phyloP scores from a whole-genome alignment of 352 stramenopile species.

The Phytophthora rubi region DNA sequence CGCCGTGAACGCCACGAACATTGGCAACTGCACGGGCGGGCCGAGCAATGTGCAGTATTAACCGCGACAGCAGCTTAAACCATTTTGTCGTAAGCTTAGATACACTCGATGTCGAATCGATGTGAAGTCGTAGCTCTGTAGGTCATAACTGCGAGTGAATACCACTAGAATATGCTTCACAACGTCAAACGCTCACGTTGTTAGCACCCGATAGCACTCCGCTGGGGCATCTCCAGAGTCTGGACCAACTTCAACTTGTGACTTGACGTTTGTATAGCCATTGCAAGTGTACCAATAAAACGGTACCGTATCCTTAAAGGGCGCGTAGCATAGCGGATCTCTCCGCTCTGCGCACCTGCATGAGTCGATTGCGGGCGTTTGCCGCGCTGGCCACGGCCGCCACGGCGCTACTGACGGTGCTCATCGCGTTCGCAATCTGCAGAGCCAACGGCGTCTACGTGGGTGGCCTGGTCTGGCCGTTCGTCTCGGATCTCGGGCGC shows the following conservation, averaged over 20 bases:
- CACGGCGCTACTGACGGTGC: constrained; percentile 38
- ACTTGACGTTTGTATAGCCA: no score
- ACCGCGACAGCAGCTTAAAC: background rate
- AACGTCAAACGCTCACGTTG: background rate
- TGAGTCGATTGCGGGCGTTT: constrained; percentile 34
- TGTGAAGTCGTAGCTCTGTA: background rate
- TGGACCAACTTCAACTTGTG: no score
- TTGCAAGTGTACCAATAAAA: background rate
- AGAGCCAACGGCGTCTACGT: constrained; percentile 50
- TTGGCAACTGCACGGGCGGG: constrained; percentile 12
- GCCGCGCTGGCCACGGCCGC: constrained; percentile 27
- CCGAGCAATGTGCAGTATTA: constrained; percentile 17
- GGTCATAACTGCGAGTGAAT: background rate
- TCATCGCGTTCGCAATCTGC: constrained; percentile 40
- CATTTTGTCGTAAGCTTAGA: background rate
- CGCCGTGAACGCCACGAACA: constrained; percentile 15
- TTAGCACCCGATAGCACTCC: no score
- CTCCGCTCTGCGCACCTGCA: background rate
- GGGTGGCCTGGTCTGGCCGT: constrained; percentile 60
- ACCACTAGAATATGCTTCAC: background rate
- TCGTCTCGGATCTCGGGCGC: constrained; percentile 62
- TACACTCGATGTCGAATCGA: background rate
- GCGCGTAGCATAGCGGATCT: background rate
- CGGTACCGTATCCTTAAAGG: constrained; percentile 17
- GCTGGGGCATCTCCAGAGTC: no score